Conservation (phyloP, 257 asterid genomes). For the Nicotiana paniculata region DNA sequence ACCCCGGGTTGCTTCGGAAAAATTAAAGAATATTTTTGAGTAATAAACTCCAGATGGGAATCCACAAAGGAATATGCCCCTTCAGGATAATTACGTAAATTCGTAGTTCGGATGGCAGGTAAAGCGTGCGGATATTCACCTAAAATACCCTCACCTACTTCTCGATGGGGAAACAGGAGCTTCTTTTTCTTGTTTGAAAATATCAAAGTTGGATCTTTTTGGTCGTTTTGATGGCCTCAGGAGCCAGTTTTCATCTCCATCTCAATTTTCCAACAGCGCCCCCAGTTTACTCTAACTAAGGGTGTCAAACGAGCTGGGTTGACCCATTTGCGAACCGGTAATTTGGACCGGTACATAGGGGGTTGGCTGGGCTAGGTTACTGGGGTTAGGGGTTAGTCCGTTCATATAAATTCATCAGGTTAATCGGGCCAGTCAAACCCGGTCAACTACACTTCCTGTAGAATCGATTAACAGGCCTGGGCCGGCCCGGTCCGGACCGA, state of each 20-base stretch:
- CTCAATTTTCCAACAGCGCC: slow-evolving; percentile 1
- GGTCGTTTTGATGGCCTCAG: neutral
- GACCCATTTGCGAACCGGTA: no score
- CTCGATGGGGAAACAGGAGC: neutral
- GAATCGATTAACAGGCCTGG: no score
- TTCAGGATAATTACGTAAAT: neutral
- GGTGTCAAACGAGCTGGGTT: no score
- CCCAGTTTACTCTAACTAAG: neutral
- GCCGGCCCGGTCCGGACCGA: no score
- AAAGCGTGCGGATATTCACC: neutral
- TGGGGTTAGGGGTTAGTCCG: no score
- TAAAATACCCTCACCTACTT: slow-evolving; percentile 1
- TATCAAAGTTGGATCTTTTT: neutral
- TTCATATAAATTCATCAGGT: no score
- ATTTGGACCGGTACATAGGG: no score
- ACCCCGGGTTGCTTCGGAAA: no score
- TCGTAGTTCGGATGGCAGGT: neutral
- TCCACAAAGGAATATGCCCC: neutral
- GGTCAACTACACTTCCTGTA: no score
- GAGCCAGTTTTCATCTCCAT: neutral
- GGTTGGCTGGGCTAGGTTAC: no score
- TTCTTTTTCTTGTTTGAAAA: neutral
- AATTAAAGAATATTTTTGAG: neutral
- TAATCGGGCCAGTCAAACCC: no score
- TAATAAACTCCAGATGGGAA: neutral